Evolutionary conservation across 2,329 filamentous ascomycete genomes (phyloP).

Genomic region (Aureobasidium sp.): DNA sequence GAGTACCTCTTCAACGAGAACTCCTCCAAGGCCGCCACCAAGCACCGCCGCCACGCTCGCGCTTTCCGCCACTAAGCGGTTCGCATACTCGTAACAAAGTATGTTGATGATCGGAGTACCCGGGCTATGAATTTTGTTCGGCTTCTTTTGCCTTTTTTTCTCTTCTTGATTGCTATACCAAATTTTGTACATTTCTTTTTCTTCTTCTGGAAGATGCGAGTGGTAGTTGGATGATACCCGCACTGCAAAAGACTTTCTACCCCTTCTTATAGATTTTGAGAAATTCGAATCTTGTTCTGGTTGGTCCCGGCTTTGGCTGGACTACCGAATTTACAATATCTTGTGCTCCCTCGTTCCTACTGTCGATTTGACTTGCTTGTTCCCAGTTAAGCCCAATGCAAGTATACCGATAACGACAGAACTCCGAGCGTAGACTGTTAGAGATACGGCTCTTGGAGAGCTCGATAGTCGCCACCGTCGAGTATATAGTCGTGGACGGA

Average conservation of each 20-base stretch:
- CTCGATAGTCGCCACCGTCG: too few species aligned
- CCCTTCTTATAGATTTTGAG: not conserved
- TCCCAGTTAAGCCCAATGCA: too few species aligned
- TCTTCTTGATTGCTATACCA: not conserved
- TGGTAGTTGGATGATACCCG: not conserved
- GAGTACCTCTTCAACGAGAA: constrained; percentile 20
- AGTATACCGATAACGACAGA: not conserved
- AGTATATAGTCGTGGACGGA: not conserved
- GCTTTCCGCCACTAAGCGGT: constrained; percentile 14
- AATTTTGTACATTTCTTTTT: not conserved
- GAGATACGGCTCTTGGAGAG: not conserved
- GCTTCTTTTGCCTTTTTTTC: not conserved
- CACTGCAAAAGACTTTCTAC: not conserved
- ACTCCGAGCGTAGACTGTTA: not conserved
- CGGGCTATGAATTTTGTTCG: not conserved
- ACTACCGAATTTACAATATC: not conserved
- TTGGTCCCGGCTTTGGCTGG: not conserved
- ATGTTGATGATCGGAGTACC: constrained; percentile 3
- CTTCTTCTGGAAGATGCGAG: not conserved
- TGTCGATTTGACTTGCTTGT: too few species aligned
- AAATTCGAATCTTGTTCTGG: not conserved
- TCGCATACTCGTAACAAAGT: not conserved
- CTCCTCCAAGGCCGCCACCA: not conserved
- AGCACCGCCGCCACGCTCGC: constrained; percentile 2
- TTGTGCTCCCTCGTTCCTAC: too few species aligned